These are phyloP conservation scores for Apium graveolens DNA, from an alignment of 129 eudicot genomes.

Conservation along the genomic window DNA sequence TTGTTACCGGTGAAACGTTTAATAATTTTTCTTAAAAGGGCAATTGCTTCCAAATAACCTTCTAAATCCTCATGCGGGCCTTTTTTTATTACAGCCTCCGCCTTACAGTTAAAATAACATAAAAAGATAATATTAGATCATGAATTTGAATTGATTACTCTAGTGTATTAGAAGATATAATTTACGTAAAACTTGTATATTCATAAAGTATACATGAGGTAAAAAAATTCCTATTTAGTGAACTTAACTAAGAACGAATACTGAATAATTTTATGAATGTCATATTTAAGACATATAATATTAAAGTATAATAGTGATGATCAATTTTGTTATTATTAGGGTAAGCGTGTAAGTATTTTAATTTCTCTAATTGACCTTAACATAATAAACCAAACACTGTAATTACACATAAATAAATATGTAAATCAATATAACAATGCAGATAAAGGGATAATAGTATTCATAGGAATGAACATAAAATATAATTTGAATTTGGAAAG, in stretches of 20 bases:
- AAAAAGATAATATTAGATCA: background rate
- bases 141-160: background rate
- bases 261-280: too few species aligned
- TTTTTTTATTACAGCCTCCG: slow-evolving; percentile 63
- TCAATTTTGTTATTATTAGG: too few species aligned
- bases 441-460: background rate
- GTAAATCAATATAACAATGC: background rate
- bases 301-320: too few species aligned
- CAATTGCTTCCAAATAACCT: slow-evolving; percentile 77
- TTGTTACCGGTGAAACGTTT: slow-evolving; percentile 62
- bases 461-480: background rate
- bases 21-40: slow-evolving; percentile 49
- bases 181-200: background rate
- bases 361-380: too few species aligned
- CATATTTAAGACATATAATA: too few species aligned
- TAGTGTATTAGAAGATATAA: background rate
- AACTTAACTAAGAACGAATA: too few species aligned
- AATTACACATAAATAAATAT: background rate
- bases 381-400: too few species aligned
- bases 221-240: background rate
- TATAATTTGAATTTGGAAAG: background rate
- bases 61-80: slow-evolving; percentile 95
- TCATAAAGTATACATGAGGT: background rate
- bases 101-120: slow-evolving; percentile 35
- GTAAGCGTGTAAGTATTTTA: too few species aligned